phyloP scores from a whole-genome alignment of 2,329 filamentous ascomycete species.

The Penicillium sclerotiorum region DNA sequence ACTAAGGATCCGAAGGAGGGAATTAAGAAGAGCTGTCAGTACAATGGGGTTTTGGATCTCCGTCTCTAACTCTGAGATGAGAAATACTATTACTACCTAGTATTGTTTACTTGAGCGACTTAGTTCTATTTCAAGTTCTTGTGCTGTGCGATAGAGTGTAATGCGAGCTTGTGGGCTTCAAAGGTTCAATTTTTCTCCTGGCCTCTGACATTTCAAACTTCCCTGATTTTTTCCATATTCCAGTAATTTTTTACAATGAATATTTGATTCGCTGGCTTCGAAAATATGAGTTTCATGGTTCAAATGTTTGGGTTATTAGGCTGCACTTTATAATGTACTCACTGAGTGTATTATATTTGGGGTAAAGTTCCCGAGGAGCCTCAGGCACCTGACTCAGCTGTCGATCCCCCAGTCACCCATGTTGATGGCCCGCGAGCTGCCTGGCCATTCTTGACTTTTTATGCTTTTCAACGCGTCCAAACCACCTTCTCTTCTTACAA shows the following conservation, averaged over 20 bases:
- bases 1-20: not conserved
- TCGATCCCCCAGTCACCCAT: conserved; percentile 4
- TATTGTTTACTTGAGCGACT: no score
- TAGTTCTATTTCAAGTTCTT: no score
- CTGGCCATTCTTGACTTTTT: not conserved
- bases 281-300: no score
- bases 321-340: not conserved
- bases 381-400: conserved; percentile 2
- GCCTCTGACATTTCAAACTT: no score
- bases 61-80: not conserved
- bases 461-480: not conserved
- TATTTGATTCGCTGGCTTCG: no score
- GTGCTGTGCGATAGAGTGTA: no score
- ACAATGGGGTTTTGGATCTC: conserved; percentile 7
- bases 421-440: not conserved
- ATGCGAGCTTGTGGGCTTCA: no score
- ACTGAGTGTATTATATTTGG: not conserved
- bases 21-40: conserved; percentile 9
- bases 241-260: no score
- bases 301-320: no score
- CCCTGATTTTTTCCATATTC: no score
- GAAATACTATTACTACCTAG: no score
- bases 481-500: conserved; percentile 18
- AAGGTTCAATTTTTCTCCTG: no score
- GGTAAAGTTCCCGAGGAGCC: not conserved